These are phyloP conservation scores for Parsonsia alboflavescens DNA, from an alignment of 257 asterid species.

Conservation along the genomic window DNA sequence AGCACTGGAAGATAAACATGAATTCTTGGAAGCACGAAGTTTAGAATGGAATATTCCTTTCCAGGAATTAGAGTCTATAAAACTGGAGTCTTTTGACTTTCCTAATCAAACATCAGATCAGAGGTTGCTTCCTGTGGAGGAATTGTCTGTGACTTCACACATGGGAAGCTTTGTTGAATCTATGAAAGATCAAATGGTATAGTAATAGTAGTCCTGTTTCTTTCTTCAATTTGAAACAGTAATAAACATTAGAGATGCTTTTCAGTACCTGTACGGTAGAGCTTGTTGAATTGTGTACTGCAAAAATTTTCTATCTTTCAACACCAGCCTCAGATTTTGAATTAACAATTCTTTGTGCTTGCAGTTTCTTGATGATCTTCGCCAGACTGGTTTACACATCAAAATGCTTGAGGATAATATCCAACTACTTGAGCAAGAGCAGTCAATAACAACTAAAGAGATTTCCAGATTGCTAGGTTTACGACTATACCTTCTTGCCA, in stretches of 20 bases:
- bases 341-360: conserved; percentile 7
- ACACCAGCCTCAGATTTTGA: conserved; percentile 8
- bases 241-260: neutral
- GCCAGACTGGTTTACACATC: conserved; percentile 11
- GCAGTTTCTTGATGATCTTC: conserved; percentile 42
- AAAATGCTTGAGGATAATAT: conserved; percentile 14
- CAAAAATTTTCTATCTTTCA: neutral
- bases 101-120: conserved; percentile 9
- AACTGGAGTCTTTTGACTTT: conserved; percentile 4
- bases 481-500: neutral
- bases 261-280: neutral
- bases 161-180: conserved; percentile 5
- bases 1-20: conserved; percentile 1
- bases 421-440: conserved; percentile 3
- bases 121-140: conserved; percentile 8
- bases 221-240: neutral
- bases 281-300: neutral
- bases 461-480: conserved; percentile 49
- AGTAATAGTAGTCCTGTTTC: neutral
- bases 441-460: conserved; percentile 7
- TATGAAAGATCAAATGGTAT: conserved; percentile 26
- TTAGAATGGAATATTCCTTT: conserved; percentile 8
- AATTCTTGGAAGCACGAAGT: conserved; percentile 10
- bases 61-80: conserved; percentile 23
- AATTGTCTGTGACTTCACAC: conserved; percentile 14